Evolutionary conservation across 345 rosid species (phyloP).

Genomic region (Salix caprea): DNA sequence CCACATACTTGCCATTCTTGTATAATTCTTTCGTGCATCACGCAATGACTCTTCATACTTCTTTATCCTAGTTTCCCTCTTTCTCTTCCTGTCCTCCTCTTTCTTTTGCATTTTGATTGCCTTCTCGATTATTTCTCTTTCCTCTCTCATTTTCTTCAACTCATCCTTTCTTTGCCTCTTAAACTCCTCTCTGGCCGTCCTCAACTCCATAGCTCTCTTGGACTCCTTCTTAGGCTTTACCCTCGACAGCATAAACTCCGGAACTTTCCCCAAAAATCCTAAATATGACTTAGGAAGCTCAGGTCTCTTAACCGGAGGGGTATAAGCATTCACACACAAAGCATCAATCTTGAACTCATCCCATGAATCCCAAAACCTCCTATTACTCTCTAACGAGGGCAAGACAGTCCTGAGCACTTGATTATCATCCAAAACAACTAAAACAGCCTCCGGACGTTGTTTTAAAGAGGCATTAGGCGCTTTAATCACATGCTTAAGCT

Average conservation of each 20-base stretch:
- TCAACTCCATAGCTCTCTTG: slow-evolving; percentile 57
- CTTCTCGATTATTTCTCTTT: slow-evolving; percentile 68
- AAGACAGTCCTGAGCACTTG: slow-evolving; percentile 72
- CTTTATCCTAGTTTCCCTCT: slow-evolving; percentile 48
- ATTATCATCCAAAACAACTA: slow-evolving; percentile 81
- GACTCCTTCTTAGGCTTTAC: slow-evolving; percentile 70
- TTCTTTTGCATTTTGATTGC: slow-evolving; percentile 50
- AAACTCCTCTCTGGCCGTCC: slow-evolving; percentile 58
- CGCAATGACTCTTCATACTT: slow-evolving; percentile 59
- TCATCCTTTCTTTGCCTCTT: slow-evolving; percentile 62
- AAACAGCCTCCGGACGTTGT: slow-evolving; percentile 52
- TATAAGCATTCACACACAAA: slow-evolving; percentile 65
- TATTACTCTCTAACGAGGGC: slow-evolving; percentile 62
- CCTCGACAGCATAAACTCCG: slow-evolving; percentile 44
- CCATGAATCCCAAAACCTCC: slow-evolving; percentile 83
- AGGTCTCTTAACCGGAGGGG: slow-evolving; percentile 76
- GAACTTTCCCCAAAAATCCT: slow-evolving; percentile 70
- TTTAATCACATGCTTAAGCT: slow-evolving; percentile 75
- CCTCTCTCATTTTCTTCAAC: slow-evolving; percentile 48
- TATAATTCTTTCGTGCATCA: slow-evolving; percentile 52
- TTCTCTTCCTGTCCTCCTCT: slow-evolving; percentile 56
- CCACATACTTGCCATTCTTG: slow-evolving; percentile 59
- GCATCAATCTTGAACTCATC: slow-evolving; percentile 59
- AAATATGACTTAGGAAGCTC: slow-evolving; percentile 68
- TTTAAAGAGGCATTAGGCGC: slow-evolving; percentile 44